These are phyloP conservation scores for Saksenaea vasiformis DNA, from an alignment of 371 early-diverging fungal genomes.

Conservation along the genomic window DNA sequence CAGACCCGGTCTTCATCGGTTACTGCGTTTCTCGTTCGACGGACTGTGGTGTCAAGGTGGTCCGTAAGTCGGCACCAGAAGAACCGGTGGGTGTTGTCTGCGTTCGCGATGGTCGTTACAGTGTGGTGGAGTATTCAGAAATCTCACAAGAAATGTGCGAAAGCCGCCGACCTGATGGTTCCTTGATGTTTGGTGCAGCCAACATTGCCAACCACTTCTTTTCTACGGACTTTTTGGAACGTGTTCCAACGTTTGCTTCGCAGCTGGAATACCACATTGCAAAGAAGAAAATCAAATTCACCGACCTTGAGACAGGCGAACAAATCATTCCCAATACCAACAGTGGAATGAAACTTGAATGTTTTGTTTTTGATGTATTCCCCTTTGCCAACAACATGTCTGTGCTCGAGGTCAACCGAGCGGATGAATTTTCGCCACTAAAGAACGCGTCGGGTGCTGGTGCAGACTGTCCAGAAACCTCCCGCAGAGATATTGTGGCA, in stretches of 20 bases:
- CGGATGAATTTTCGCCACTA: slow-evolving; percentile 95
- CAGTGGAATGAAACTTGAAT: slow-evolving; percentile 97
- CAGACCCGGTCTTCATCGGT: slow-evolving; percentile 93
- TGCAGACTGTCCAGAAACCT: slow-evolving; percentile 92
- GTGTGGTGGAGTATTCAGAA: slow-evolving; percentile 97
- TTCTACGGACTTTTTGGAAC: slow-evolving; percentile 86
- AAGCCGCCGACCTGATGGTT: slow-evolving; percentile 56
- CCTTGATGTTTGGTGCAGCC: slow-evolving; percentile 85
- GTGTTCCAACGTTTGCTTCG: slow-evolving; percentile 78
- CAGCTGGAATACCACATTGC: slow-evolving; percentile 94
- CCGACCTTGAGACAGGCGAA: slow-evolving; percentile 78
- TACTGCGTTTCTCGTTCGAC: slow-evolving; percentile 84
- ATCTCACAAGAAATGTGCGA: slow-evolving; percentile 77
- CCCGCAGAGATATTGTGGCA: slow-evolving; percentile 81
- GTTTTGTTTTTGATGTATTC: slow-evolving; percentile 97
- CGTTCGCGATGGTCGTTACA: slow-evolving; percentile 76
- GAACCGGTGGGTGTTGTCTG: slow-evolving; percentile 97
- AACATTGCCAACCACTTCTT: slow-evolving; percentile 99
- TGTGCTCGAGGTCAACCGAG: slow-evolving; percentile 88
- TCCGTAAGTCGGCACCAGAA: slow-evolving; percentile 79
- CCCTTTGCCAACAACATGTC: slow-evolving; percentile 86
- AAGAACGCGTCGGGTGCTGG: slow-evolving; percentile 96
- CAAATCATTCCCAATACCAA: slow-evolving; percentile 70
- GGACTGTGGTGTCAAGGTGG: slow-evolving; percentile 94
- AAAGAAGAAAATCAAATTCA: slow-evolving; percentile 94